phyloP scores from a whole-genome alignment of 164 flowering plant species.

The Amborella trichopoda region DNA sequence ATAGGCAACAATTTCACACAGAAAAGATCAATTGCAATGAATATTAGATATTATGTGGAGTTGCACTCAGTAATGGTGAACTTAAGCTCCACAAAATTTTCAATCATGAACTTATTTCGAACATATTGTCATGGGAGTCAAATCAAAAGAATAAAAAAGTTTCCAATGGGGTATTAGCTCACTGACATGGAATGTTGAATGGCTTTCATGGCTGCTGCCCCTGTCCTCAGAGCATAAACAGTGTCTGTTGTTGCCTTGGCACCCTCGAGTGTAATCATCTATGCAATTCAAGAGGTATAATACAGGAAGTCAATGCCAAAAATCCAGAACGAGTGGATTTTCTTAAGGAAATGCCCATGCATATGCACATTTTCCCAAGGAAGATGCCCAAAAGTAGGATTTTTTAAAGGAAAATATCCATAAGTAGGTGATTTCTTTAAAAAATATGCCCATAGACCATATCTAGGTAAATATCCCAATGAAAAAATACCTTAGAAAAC shows the following conservation, averaged over 20 bases:
- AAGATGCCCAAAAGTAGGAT: neutral
- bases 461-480: neutral
- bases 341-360: no score
- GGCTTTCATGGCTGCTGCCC: constrained; percentile 9
- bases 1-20: neutral
- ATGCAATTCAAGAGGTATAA: neutral
- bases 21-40: neutral
- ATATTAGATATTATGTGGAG: neutral
- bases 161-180: no score
- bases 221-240: constrained; percentile 8
- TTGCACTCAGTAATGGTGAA: neutral
- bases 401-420: neutral
- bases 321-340: no score
- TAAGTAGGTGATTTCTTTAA: neutral
- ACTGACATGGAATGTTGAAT: constrained; percentile 9
- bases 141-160: neutral
- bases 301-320: neutral
- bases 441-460: neutral
- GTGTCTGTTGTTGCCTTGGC: constrained; percentile 10
- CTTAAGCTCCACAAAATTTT: neutral
- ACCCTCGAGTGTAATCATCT: constrained; percentile 17
- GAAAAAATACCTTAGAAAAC: neutral
- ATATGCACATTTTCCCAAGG: no score
- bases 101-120: neutral
- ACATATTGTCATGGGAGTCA: neutral